Evolutionary conservation across 2,329 filamentous ascomycete species (phyloP).

Genomic region (Hymenotorrendiella dingleyae): DNA sequence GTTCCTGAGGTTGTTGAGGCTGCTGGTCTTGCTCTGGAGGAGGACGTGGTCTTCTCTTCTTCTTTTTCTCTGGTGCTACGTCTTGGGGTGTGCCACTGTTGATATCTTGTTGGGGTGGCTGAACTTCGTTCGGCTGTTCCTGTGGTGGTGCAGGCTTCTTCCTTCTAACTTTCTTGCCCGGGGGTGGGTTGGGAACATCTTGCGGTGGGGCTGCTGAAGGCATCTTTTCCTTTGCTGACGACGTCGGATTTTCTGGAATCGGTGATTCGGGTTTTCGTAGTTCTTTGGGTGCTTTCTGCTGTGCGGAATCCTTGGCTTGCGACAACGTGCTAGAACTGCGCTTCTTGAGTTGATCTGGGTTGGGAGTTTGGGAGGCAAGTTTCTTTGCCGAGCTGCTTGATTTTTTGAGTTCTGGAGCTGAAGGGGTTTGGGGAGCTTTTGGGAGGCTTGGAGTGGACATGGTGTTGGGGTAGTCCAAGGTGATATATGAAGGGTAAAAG

Average conservation of each 20-base stretch:
- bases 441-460: constrained; percentile 16
- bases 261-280: background rate
- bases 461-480: constrained; percentile 1
- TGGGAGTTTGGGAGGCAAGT: constrained; percentile 9
- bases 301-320: constrained; percentile 1
- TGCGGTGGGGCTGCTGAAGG: constrained; percentile 3
- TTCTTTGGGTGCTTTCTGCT: constrained; percentile 5
- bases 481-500: constrained; percentile 8
- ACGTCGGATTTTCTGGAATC: too few species aligned
- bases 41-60: constrained; percentile 1
- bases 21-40: background rate
- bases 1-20: background rate
- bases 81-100: constrained; percentile 2
- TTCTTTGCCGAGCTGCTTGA: constrained; percentile 19
- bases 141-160: constrained; percentile 4
- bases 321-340: constrained; percentile 3
- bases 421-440: constrained; percentile 15
- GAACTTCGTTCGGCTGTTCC: background rate
- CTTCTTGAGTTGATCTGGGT: constrained; percentile 11
- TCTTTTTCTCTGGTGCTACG: background rate
- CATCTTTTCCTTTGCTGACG: constrained; percentile 2
- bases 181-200: background rate
- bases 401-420: constrained; percentile 12
- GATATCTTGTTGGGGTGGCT: background rate
- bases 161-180: background rate